Evolutionary conservation across 345 rosid genomes (phyloP), one percentile per base, ranked within the genome.

Genomic region (Heritiera littoralis): DNA sequence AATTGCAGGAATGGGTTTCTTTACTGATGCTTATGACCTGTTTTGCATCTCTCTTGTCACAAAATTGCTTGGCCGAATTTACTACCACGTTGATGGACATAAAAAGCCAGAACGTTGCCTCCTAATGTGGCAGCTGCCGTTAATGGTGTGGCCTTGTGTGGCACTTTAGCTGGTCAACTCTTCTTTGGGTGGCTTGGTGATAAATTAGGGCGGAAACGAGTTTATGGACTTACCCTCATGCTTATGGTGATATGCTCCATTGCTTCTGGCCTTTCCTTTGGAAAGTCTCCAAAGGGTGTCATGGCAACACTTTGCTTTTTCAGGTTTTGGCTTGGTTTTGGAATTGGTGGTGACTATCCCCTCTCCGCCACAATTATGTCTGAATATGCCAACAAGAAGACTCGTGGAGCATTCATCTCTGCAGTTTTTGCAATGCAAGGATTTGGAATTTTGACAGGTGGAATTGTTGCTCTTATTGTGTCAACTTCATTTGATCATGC

Each of bases 401-500:
- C 89, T 38, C 86, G 90, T 1, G 92, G 92, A 2, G 92, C 86
- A 0, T 89, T 89, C 70, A 82, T 87, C 6, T 87, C 89, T 6
- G 89, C 88, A 18, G 90, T 89, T 15, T 89, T 87, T 54, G 92
- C 90, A 4, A 89, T 89, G 92, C 92, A 89, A 80, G 90, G 92
- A 0, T 83, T 89, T 46, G 92, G 92, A 0, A 89, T 86, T 79
- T 49, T 89, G 45, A 70, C 85, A 0, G 90, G 92, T 23, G 92
- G 92, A 4, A 63, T 89, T 4, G 86, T 89, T 64, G 89, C 89
- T 1, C 78, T 89, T 9, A 77, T 79, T 3, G 64, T 87, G 14
- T 82, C 90, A 0, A 41, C 84, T 15, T 80, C 84, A 1, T 89
- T 89, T 38, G 51, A 84, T 52, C 77, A 83, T 58, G 79, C 58